These are phyloP conservation scores for Phytophthora multivora DNA, from an alignment of 352 stramenopile species.

Conservation along the genomic window DNA sequence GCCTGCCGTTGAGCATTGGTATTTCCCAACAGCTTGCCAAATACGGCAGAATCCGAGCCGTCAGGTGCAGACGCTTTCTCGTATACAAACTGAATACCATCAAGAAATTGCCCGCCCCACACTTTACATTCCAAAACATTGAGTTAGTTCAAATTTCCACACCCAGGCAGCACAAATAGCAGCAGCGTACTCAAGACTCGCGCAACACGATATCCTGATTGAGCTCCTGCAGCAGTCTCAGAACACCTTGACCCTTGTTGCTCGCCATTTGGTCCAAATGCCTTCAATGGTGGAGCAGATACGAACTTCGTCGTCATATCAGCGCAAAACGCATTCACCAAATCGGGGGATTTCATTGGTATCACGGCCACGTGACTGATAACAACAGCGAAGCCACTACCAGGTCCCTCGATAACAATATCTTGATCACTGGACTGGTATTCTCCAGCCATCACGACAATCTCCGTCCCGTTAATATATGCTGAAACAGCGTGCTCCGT, in stretches of 20 bases:
- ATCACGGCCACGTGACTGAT: slow-evolving; percentile 61
- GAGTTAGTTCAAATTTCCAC: slow-evolving; percentile 7
- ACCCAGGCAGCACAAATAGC: background rate
- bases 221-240: slow-evolving; percentile 32
- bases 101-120: slow-evolving; percentile 75
- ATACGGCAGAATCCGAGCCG: slow-evolving; percentile 4
- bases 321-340: slow-evolving; percentile 34
- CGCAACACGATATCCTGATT: slow-evolving; percentile 60
- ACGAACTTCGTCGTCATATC: slow-evolving; percentile 56
- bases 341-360: slow-evolving; percentile 9
- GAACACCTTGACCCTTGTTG: slow-evolving; percentile 33
- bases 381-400: slow-evolving; percentile 14
- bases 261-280: slow-evolving; percentile 41
- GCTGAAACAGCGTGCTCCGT: slow-evolving; percentile 7
- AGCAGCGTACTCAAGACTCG: slow-evolving; percentile 55
- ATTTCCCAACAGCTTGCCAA: slow-evolving; percentile 60
- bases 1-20: slow-evolving; percentile 29
- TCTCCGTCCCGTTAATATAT: slow-evolving; percentile 29
- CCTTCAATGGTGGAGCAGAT: slow-evolving; percentile 44
- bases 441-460: slow-evolving; percentile 2
- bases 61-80: slow-evolving; percentile 19
- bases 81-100: slow-evolving; percentile 71
- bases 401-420: slow-evolving; percentile 30
- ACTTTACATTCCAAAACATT: slow-evolving; percentile 43
- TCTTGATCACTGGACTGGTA: background rate